phyloP scores from a whole-genome alignment of 176 grass and related monocot genomes.

The Aegilops umbellulata region DNA sequence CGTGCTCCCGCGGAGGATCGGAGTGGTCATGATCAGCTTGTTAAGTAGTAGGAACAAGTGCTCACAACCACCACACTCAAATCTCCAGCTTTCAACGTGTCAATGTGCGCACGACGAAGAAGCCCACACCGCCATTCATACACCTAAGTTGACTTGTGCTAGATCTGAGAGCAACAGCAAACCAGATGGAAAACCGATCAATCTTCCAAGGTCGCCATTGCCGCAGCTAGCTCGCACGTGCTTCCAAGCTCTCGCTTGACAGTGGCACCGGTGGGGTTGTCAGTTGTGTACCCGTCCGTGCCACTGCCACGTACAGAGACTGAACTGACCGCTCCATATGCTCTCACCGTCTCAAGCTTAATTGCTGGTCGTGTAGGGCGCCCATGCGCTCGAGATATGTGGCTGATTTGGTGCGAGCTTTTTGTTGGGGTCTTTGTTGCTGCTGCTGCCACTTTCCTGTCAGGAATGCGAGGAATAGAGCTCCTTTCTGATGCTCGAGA shows the following conservation, averaged over 20 bases:
- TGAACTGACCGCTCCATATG: background rate
- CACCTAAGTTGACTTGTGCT: background rate
- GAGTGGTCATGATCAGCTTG: background rate
- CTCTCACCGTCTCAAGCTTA: background rate
- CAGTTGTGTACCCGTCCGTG: background rate
- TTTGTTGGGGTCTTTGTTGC: background rate
- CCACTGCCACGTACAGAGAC: conserved; percentile 1
- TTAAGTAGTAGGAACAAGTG: background rate
- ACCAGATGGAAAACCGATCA: background rate
- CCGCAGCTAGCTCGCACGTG: background rate
- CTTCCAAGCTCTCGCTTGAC: background rate
- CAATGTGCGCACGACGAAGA: too few species aligned
- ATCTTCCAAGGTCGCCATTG: background rate
- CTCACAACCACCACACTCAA: background rate
- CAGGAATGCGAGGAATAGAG: conserved; percentile 5
- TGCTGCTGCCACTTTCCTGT: background rate
- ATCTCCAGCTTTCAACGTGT: background rate
- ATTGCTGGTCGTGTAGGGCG: conserved; percentile 10
- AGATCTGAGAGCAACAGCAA: background rate
- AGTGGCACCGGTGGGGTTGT: background rate
- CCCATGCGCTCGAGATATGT: conserved; percentile 14
- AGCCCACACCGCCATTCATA: background rate
- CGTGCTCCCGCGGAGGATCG: background rate
- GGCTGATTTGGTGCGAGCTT: background rate
- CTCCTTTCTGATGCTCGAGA: background rate